A percentile compares a stretch with the other conserved stretches of the same genome.
Conservation (phyloP, 257 asterid species). For the Penstemon newberryi region DNA sequence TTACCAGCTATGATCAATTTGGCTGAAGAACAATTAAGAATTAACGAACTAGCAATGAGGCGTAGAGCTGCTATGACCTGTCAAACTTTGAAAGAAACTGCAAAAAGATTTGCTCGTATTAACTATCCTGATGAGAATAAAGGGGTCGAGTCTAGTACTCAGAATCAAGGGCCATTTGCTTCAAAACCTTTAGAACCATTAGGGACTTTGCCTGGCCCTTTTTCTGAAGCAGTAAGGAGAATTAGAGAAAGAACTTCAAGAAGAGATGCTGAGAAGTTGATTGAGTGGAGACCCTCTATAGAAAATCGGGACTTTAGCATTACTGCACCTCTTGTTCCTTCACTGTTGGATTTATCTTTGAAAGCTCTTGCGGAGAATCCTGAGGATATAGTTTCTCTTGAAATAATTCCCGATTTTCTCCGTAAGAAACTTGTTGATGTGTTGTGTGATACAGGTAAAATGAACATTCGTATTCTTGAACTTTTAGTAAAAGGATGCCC, state of each 20-base stretch:
- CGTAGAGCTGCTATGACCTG: neutral
- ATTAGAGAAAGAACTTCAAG: slow-evolving; percentile 42
- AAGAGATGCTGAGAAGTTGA: slow-evolving; percentile 34
- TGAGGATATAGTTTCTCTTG: slow-evolving; percentile 63
- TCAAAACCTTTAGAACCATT: slow-evolving; percentile 31
- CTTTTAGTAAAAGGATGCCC: slow-evolving; percentile 68
- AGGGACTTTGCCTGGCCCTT: slow-evolving; percentile 50
- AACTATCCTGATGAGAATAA: slow-evolving; percentile 19
- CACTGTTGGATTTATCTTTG: slow-evolving; percentile 64
- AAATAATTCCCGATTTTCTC: slow-evolving; percentile 58
- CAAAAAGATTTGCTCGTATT: slow-evolving; percentile 51
- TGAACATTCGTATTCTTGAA: slow-evolving; percentile 44
- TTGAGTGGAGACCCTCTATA: slow-evolving; percentile 52
- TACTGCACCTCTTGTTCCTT: slow-evolving; percentile 39
- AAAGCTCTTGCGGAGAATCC: slow-evolving; percentile 63
- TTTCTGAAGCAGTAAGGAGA: slow-evolving; percentile 54
- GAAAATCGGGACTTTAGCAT: slow-evolving; percentile 25
- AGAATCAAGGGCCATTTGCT: slow-evolving; percentile 2
- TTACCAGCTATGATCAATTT: slow-evolving; percentile 1
- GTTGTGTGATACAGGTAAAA: slow-evolving; percentile 60
- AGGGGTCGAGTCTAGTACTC: slow-evolving; percentile 34
- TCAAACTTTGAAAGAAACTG: slow-evolving; percentile 31
- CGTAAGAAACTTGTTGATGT: slow-evolving; percentile 49
- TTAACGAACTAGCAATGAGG: slow-evolving; percentile 10
- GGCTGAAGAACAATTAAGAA: neutral